Base-by-base conservation (phyloP, 805 yeast species). In the Yamadazyma tumulicola region DNA sequence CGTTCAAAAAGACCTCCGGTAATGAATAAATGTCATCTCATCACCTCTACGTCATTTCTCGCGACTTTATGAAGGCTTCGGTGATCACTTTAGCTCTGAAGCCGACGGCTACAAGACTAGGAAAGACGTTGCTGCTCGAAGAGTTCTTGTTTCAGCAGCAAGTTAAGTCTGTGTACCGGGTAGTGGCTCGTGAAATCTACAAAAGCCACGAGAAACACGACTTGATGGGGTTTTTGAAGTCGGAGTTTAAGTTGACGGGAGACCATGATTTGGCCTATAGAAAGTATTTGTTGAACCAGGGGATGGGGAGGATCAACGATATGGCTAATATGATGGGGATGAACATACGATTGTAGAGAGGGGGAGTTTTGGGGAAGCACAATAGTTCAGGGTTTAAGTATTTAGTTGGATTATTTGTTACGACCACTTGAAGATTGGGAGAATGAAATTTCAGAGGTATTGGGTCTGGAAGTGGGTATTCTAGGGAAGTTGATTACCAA, bases 71-170 rank as follows among this genome's bases (percentile, higher is more conserved):
- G n/a, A n/a, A n/a, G n/a, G n/a, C n/a, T n/a, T n/a, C n/a, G n/a
- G n/a, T n/a, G n/a, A n/a, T n/a, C n/a, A n/a, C n/a, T n/a, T n/a
- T 28, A n/a, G 15, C 15, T 11, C 20, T 32, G 31, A 26, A 21
- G 12, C 31, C 34, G 14, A 22, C 29, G 11, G 28, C 26, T 22
- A 27, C 18, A 26, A 26, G 24, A 32, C 25, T 21, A 13, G 46
- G 47, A 2, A 41, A 31, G 12, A 39, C 53, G 1, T 34, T 61
- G 14, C 48, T 66, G 5, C 45, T 67, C 4, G 70, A 67, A 27
- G 72, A 67, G 37, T 67, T 67, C 37, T 33, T 67, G 21, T 65
- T 67, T 34, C 53, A 70, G 12, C 59, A 51, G 29, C 55, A 56
- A 36, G 53, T 67, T 11, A 46, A 51, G n/a, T 40, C 48, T 8